Conservation (phyloP, 805 yeast genomes). For the Vanderwaltozyma polyspora region DNA sequence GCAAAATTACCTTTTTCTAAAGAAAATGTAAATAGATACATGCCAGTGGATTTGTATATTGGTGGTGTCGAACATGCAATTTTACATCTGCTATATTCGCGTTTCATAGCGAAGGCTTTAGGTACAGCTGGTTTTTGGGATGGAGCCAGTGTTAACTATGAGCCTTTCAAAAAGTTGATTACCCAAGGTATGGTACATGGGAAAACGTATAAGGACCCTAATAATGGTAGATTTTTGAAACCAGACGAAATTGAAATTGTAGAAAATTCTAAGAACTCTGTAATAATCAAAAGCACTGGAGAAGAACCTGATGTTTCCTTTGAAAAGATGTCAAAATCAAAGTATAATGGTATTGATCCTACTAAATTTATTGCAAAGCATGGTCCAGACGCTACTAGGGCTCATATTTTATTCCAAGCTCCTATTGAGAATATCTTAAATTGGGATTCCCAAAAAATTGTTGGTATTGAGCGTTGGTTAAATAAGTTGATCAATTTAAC, state of each 20-base stretch:
- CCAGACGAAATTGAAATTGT: constrained; percentile 57
- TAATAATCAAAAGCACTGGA: constrained; percentile 38
- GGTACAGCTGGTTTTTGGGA: constrained; percentile 58
- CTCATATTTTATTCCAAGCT: constrained; percentile 86
- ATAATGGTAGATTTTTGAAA: constrained; percentile 60
- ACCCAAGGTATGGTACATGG: constrained; percentile 99
- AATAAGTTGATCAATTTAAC: constrained; percentile 36
- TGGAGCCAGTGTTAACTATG: constrained; percentile 47
- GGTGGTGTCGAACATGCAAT: constrained; percentile 98
- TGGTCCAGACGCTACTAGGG: constrained; percentile 93
- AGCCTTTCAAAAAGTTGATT: constrained; percentile 69
- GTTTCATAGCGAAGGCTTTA: constrained; percentile 77
- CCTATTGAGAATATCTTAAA: constrained; percentile 71
- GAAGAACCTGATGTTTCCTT: constrained; percentile 42
- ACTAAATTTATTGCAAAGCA: constrained; percentile 55
- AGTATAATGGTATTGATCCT: constrained; percentile 91
- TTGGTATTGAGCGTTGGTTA: constrained; percentile 84
- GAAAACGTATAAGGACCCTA: constrained; percentile 63
- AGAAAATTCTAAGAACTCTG: constrained; percentile 30
- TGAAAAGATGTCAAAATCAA: constrained; percentile 96
- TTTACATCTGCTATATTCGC: constrained; percentile 72
- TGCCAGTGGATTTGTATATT: constrained; percentile 85
- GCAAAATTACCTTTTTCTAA: constrained; percentile 38
- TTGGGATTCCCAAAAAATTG: constrained; percentile 85
- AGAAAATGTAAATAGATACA: constrained; percentile 35